Conservation (phyloP, 1,284 basidiomycete genomes). For the Rhodofomes roseus region DNA sequence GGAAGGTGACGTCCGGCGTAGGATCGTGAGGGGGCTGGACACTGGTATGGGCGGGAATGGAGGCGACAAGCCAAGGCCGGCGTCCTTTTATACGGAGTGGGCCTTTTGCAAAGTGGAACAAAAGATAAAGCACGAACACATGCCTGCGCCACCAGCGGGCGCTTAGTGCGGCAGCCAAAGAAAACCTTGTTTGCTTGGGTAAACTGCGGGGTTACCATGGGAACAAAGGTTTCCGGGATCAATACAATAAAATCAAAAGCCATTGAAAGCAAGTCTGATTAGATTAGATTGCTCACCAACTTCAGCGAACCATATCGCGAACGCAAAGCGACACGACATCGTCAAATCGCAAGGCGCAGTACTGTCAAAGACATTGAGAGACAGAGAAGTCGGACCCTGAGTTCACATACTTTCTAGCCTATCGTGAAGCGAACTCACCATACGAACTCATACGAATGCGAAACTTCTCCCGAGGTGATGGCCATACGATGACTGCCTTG, state of each 20-base stretch:
- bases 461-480: background rate
- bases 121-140: background rate
- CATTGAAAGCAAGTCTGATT: background rate
- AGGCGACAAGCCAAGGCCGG: background rate
- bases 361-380: too few relatives aligned
- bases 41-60: conserved; percentile 11
- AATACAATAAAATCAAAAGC: background rate
- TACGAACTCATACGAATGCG: background rate
- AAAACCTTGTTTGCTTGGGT: background rate
- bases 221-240: background rate
- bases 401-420: too few relatives aligned
- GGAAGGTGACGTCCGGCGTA: conserved; percentile 19
- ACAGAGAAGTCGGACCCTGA: too few relatives aligned
- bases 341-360: background rate
- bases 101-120: background rate
- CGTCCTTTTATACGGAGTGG: background rate
- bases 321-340: background rate
- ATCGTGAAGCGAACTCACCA: background rate
- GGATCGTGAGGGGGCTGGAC: conserved; percentile 11
- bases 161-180: background rate
- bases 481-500: background rate
- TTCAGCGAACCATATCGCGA: background rate
- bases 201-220: background rate
- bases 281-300: background rate
- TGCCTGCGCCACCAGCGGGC: background rate